Base-by-base conservation (phyloP, 352 stramenopile genomes). In the Phytophthora agathidicida region DNA sequence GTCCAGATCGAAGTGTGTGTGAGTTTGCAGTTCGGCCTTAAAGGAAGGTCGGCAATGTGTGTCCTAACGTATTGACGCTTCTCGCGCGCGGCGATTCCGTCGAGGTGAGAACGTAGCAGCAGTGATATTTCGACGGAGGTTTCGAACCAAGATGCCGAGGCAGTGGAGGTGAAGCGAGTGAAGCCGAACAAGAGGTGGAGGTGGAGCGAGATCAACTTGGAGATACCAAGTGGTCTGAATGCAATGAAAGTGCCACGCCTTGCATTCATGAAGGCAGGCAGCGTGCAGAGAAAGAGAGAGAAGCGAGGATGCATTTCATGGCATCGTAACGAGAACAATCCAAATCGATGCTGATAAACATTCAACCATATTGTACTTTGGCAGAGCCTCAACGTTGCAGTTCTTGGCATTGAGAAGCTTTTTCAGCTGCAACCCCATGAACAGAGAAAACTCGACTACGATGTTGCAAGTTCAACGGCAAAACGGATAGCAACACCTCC, bases 31-130 rank as follows among this genome's bases (percentile, higher is more conserved):
- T 61, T 65, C 36, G 55, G 33, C 41, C 35, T 56, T 45, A 27
- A n/a, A 46, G 53, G 33, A 53, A 57, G 61, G 46, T 23, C 55
- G 53, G 39, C 53, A 64, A 32, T 60, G 16, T 66, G 45, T 63
- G 51, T 63, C 31, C 28, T 52, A 58, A 62, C 19, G 28, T 63
- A 63, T 63, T 58, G 36, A 42, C 42, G 43, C 26, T 59, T 43
- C 37, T 62, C 19, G 26, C 19, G 33, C 26, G 19, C 60, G 23
- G 10, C 20, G 19, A 14, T 45, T 32, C 11, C 22, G 32, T 10
- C 41, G 39, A 42, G 38, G 35, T n/a, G 23, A 57, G 45, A 57
- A 48, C 36, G 54, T 45, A 49, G 36, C 44, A 57, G 11, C 36
- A 56, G 39, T 60, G 37, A 49, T 57, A 20, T 39, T 5, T 14